Evolutionary conservation across 768 basidiomycete species (phyloP).

Genomic region (Roridomyces roridus): DNA sequence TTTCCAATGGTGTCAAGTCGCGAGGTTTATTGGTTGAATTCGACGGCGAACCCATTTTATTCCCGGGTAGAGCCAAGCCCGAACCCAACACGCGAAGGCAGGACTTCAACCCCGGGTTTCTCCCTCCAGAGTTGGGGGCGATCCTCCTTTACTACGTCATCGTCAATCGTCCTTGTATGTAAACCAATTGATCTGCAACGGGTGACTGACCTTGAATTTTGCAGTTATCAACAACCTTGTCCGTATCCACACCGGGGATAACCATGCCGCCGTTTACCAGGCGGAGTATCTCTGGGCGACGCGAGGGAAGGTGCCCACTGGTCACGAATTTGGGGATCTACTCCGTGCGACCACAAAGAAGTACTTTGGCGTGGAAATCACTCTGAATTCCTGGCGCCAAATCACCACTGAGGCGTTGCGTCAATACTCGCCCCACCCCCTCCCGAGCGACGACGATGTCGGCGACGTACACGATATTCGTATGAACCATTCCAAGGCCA

Average conservation of each 20-base stretch:
- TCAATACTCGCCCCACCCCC: neutral
- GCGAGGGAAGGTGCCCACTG: neutral
- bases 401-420: neutral
- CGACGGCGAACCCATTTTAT: neutral
- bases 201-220: no score
- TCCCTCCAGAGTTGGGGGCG: neutral
- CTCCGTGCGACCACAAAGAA: neutral
- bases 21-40: neutral
- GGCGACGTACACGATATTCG: neutral
- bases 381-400: no score
- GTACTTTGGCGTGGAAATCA: neutral
- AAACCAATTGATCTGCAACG: no score
- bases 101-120: neutral
- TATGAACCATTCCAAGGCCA: neutral
- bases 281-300: neutral
- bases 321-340: neutral
- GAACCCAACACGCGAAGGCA: neutral
- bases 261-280: neutral
- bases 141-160: neutral
- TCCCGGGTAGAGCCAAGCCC: neutral
- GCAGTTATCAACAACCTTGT: neutral
- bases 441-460: neutral
- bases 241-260: neutral
- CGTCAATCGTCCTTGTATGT: neutral
- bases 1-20: neutral